Evolutionary conservation across 768 basidiomycete species (phyloP), one percentile per base, ranked within the genome.

Genomic region (Tricholoma matsutake): DNA sequence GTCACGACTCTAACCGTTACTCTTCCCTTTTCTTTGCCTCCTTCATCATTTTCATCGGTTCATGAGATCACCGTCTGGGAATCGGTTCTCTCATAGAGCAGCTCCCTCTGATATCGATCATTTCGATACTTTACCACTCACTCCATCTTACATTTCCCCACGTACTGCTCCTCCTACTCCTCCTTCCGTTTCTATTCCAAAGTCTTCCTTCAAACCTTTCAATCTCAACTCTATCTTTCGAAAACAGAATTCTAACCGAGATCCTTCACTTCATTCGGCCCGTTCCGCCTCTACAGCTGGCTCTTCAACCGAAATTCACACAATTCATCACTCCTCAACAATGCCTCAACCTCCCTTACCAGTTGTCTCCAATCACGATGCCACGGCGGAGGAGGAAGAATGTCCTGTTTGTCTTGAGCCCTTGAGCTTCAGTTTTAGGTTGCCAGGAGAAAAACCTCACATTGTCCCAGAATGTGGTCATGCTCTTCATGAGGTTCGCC

Each of bases 391-490:
- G 58, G 94, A 96, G 69, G 89, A 91, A 57, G 92, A 90, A 69
- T 99, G 97, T 67, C 96, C 96, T 11, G 94, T 99, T 66, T 99
- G 96, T 75, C 88, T 97, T 66, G 96, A 98, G 69, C 91, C 93
- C 1, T 85, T 99, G 70, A 90, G 89, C 70, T 95, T 94, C 75
- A 90, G 88, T 74, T 97, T 94, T 76, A 83, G 95, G 63, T 77
- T 99, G 13, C 91, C 93, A 0, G 97, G 97, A 8, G 97, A 99
- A 79, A 98, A 96, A 71, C 94, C 96, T 7, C 96, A 98, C 71
- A 90, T 99, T 63, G 91, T 97, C 51, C 96, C 97, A 31, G 93
- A 96, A 71, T 99, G 97, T 67, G 96, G 97, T 37, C 97, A 99
- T 78, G 90, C 94, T 35, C 85, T 99, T n/a, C 97, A 98, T 76